Evolutionary conservation across 169 alveolate genomes (phyloP), one percentile per base, ranked within the genome.

Genomic region (Plasmodium vivax): DNA sequence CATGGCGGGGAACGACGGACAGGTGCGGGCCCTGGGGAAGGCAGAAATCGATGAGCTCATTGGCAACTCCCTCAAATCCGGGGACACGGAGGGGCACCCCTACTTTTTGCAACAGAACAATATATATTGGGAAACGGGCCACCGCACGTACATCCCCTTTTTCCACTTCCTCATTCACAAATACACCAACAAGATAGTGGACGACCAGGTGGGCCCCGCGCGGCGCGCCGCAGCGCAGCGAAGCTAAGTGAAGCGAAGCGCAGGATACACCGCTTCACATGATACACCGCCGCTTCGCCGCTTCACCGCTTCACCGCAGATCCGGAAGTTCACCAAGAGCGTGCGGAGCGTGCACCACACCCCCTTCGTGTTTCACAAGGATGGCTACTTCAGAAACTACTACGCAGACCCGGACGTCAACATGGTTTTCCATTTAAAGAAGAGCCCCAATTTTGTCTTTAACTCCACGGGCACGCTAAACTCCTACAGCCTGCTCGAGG

Each of bases 111-210:
- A 97, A 94, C 96, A 95, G 92, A 96, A 94, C 92, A 96, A 97
- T 7, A 97, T 97, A 6, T 97, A 97, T 96, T 97, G 98, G 98
- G 98, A 97, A 92, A 97, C 98, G 12, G 98, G 98, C 6, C 98
- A 97, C 85, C 73, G 98, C 23, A 97, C 98, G 3, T 97, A 96
- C 92, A 94, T 97, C 32, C 98, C 98, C 2, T 97, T 97, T 85
- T 97, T 97, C 96, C 95, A 97, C 23, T 82, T 94, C 10, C 47
- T 96, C 45, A 93, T 95, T 19, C 97, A 97, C 47, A 97, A 97
- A 68, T 97, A 97, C 68, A 95, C 97, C 2, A 97, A 96, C 72
- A 97, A 97, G 81, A 85, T 97, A 16, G 96, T 97, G 32, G 98
- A 97, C 87, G 98, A 97, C 56, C 98, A 96, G 84, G 98, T 96